phyloP scores from a whole-genome alignment of 352 stramenopile species.

The Phytophthora tentaculata region DNA sequence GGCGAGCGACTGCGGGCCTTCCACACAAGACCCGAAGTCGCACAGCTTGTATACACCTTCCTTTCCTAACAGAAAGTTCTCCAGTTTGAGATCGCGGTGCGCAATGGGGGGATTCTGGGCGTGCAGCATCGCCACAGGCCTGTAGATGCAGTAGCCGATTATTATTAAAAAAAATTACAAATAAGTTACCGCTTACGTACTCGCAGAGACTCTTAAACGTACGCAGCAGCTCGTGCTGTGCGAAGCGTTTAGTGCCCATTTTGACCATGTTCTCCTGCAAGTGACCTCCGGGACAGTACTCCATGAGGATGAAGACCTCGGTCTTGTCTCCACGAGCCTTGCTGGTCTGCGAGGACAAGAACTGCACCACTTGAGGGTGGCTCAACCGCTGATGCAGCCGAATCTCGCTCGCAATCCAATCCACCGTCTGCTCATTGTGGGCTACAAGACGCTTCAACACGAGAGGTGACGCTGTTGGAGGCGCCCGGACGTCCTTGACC shows the following conservation, averaged over 20 bases:
- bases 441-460: slow-evolving; percentile 81
- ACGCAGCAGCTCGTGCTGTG: slow-evolving; percentile 64
- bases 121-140: slow-evolving; percentile 69
- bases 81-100: slow-evolving; percentile 97
- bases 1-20: slow-evolving; percentile 73
- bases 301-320: slow-evolving; percentile 97
- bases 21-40: slow-evolving; percentile 94
- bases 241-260: slow-evolving; percentile 79
- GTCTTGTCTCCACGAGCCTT: slow-evolving; percentile 49
- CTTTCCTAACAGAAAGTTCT: slow-evolving; percentile 95
- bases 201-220: slow-evolving; percentile 80
- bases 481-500: slow-evolving; percentile 60
- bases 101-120: slow-evolving; percentile 90
- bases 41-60: slow-evolving; percentile 95
- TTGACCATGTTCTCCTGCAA: slow-evolving; percentile 94
- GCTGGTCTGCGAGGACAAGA: slow-evolving; percentile 58
- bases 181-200: slow-evolving; percentile 48
- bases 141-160: slow-evolving; percentile 25
- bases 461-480: slow-evolving; percentile 42
- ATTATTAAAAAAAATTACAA: slow-evolving; percentile 7
- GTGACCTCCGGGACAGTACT: slow-evolving; percentile 95
- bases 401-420: slow-evolving; percentile 74
- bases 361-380: slow-evolving; percentile 76
- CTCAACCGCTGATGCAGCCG: slow-evolving; percentile 75
- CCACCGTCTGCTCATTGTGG: slow-evolving; percentile 67